phyloP scores from a whole-genome alignment of 257 asterid species.

The Phtheirospermum japonicum region DNA sequence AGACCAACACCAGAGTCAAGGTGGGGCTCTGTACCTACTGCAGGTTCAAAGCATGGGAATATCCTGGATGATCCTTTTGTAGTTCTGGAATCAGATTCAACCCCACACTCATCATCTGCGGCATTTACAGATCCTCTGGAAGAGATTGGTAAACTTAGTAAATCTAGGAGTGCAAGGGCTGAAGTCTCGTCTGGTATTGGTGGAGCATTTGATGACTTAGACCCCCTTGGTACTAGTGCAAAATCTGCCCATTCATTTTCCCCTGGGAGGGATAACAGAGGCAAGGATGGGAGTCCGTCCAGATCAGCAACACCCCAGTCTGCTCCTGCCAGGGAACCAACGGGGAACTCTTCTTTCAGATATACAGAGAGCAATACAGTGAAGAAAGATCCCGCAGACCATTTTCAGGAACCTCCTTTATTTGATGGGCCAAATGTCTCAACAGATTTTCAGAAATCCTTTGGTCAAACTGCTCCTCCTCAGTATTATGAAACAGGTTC shows the following conservation, averaged over 20 bases:
- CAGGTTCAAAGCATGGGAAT: slow-evolving; percentile 45
- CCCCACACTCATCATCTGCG: slow-evolving; percentile 48
- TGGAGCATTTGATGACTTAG: slow-evolving; percentile 75
- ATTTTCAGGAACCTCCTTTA: slow-evolving; percentile 61
- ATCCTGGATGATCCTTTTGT: slow-evolving; percentile 71
- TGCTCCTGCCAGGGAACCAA: slow-evolving; percentile 45
- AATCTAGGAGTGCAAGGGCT: slow-evolving; percentile 53
- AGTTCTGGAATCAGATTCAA: slow-evolving; percentile 60
- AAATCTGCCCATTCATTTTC: slow-evolving; percentile 58
- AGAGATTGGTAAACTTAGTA: slow-evolving; percentile 56
- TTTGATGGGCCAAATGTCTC: slow-evolving; percentile 71
- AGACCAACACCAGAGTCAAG: slow-evolving; percentile 69
- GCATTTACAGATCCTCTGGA: slow-evolving; percentile 66
- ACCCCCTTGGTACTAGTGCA: slow-evolving; percentile 60
- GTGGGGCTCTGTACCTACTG: slow-evolving; percentile 53
- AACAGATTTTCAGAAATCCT: slow-evolving; percentile 50
- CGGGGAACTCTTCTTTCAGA: slow-evolving; percentile 50
- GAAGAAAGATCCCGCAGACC: slow-evolving; percentile 49
- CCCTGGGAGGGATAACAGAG: slow-evolving; percentile 48
- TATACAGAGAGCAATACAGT: slow-evolving; percentile 51
- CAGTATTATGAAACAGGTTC: slow-evolving; percentile 50
- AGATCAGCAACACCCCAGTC: slow-evolving; percentile 48
- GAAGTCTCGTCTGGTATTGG: slow-evolving; percentile 55
- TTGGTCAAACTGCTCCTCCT: slow-evolving; percentile 57
- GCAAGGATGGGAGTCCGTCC: slow-evolving; percentile 54